These are phyloP conservation scores for Daldinia caldariorum DNA, from an alignment of 495 filamentous ascomycete genomes.

Conservation along the genomic window DNA sequence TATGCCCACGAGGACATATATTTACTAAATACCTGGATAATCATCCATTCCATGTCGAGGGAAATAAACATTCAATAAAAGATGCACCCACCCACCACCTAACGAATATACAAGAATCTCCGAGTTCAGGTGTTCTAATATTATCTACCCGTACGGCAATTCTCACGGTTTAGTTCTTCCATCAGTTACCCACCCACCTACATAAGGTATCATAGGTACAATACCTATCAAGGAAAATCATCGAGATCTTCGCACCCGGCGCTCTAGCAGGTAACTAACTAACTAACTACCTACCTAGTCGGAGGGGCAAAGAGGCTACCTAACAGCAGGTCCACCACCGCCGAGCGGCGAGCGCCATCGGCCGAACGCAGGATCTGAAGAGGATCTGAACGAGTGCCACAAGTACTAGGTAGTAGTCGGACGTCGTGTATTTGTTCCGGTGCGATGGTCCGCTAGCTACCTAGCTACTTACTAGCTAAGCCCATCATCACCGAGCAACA, in stretches of 20 bases:
- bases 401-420: too few relatives aligned
- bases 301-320: constrained; percentile 27
- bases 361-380: constrained; percentile 1
- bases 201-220: too few relatives aligned
- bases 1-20: background rate
- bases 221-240: constrained; percentile 25
- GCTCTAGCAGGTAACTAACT: too few relatives aligned
- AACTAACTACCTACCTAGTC: background rate
- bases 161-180: too few relatives aligned
- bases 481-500: constrained; percentile 5
- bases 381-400: constrained; percentile 9
- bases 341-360: constrained; percentile 6
- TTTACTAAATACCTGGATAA: constrained; percentile 20
- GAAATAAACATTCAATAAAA: background rate
- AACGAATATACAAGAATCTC: background rate
- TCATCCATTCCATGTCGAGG: background rate
- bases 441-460: background rate
- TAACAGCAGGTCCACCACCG: constrained; percentile 7
- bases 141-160: background rate
- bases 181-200: too few relatives aligned
- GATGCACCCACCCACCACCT: background rate
- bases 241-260: constrained; percentile 2
- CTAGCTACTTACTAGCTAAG: too few relatives aligned
- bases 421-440: constrained; percentile 8
- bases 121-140: background rate